Conservation (phyloP, 345 rosid genomes). For the Salix viminalis region DNA sequence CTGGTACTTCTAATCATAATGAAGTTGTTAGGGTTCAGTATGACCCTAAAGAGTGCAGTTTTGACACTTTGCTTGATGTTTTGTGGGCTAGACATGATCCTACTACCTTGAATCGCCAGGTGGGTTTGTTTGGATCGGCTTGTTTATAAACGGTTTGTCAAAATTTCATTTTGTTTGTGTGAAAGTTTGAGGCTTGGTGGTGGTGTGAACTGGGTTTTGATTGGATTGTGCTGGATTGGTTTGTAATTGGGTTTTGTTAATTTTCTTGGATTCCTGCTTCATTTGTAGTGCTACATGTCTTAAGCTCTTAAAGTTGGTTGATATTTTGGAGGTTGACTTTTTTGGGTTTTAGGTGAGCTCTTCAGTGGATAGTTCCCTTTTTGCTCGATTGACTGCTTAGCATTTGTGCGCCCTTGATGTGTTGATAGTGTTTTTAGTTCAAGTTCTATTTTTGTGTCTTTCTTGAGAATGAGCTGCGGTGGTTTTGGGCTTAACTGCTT, state of each 20-base stretch:
- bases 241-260: not conserved
- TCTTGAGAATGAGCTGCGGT: not conserved
- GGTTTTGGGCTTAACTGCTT: not conserved
- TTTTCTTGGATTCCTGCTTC: not conserved
- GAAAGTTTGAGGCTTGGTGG: not conserved
- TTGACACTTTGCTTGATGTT: slow-evolving; percentile 58
- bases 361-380: not conserved
- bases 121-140: slow-evolving; percentile 11
- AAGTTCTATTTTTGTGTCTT: not conserved
- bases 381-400: not conserved
- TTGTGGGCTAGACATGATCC: slow-evolving; percentile 96
- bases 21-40: slow-evolving; percentile 90
- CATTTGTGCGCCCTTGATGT: not conserved
- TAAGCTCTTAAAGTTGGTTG: not conserved
- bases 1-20: slow-evolving; percentile 58
- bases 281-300: not conserved
- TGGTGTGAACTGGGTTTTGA: not conserved
- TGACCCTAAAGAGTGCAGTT: slow-evolving; percentile 74
- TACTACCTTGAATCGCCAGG: slow-evolving; percentile 91
- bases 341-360: not conserved
- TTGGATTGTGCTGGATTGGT: not conserved
- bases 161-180: not conserved
- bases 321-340: not conserved
- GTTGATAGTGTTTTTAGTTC: not conserved
- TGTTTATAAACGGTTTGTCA: not conserved